phyloP scores from a whole-genome alignment of 257 asterid genomes.

The Verbascum thapsus region DNA sequence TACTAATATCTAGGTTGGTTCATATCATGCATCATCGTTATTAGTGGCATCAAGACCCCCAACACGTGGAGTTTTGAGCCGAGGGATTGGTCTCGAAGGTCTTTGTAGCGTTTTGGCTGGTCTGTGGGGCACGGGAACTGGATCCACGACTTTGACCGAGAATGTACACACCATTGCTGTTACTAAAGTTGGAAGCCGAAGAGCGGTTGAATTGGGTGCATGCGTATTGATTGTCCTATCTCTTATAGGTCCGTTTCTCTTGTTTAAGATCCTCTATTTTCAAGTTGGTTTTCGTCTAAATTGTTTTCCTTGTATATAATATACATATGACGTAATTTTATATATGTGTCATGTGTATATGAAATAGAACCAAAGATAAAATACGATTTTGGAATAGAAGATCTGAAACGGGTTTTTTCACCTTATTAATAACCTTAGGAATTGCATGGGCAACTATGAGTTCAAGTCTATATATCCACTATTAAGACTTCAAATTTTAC shows the following conservation, averaged over 20 bases:
- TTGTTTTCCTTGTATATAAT: no score
- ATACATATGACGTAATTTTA: no score
- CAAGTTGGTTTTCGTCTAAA: no score
- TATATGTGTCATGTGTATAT: no score
- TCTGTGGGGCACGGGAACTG: slow-evolving; percentile 96
- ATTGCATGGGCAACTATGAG: background rate
- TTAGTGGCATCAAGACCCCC: slow-evolving; percentile 99
- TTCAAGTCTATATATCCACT: background rate
- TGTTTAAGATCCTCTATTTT: background rate
- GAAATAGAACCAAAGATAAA: no score
- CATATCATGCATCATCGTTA: slow-evolving; percentile 92
- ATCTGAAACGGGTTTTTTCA: no score
- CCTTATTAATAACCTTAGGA: background rate
- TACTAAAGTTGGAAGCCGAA: slow-evolving; percentile 99
- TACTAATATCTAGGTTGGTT: slow-evolving; percentile 66
- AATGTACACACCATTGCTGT: slow-evolving; percentile 98
- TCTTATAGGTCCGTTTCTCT: slow-evolving; percentile 58
- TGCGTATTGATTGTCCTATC: slow-evolving; percentile 71
- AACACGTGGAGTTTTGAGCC: slow-evolving; percentile 86
- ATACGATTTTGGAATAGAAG: no score
- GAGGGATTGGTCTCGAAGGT: slow-evolving; percentile 99
- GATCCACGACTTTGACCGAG: slow-evolving; percentile 92
- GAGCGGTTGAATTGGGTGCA: slow-evolving; percentile 90
- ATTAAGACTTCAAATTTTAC: background rate
- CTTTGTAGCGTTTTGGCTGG: slow-evolving; percentile 94